Base-by-base conservation (phyloP, 169 alveolate species). In the Ichthyophthirius multifiliis region DNA sequence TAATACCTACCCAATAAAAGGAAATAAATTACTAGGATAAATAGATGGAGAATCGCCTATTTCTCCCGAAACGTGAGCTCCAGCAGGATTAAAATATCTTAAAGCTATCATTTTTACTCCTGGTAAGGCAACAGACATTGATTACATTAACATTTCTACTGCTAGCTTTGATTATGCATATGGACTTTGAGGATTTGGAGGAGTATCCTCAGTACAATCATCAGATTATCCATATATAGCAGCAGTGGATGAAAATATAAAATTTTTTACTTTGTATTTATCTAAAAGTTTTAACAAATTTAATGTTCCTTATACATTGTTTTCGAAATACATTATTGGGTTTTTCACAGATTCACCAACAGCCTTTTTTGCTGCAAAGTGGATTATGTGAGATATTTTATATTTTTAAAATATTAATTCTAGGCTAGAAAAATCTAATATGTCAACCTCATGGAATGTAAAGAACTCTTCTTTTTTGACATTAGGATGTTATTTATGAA, bases 51-150 rank as follows among this genome's bases (percentile, higher is more conserved):
- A 88, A 64, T 96, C 98, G 13, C 99, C 99, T 5, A 97, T 90
- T 48, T 87, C 74, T 2, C 98, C 98, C 47, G 95, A 86, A 18
- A 92, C 92, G 65, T 96, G 98, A 30, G 98, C 98, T 7, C 99
- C 99, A 73, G 96, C 95, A 27, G 99, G 98, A 84, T 97, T 97
- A 89, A 96, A 97, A 86, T 96, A 96, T 76, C 99, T 84, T 71
- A 96, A 80, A 67, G 82, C 48, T 5, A 89, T 82, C 35, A 71
- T 89, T 35, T 87, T 45, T 44, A 84, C 74, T 39, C 74, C 84
- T 62, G 74, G 74, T 23, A 82, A 82, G 20, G 92, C 65, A 32
- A 27, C 71, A 55, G 43, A 55, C 71, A 64, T 65, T 6, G 89
- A 83, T 27, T 83, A 62, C 43, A 82, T 85, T 43, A 78, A 43